Conservation (phyloP, 441 rosid genomes). For the Melastoma candidum region DNA sequence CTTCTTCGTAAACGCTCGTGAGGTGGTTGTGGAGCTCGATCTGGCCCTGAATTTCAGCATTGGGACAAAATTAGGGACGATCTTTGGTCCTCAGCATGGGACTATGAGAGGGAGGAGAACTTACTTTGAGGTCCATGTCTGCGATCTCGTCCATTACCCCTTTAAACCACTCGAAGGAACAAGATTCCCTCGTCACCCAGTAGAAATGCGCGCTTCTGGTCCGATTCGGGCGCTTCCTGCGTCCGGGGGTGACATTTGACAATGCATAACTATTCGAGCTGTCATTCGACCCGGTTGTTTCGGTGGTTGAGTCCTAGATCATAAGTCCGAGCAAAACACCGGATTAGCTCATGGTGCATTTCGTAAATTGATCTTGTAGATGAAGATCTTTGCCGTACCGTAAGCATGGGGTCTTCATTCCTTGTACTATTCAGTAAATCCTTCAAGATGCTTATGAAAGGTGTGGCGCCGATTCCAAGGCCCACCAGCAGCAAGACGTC, state of each 20-base stretch:
- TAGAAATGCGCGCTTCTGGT: constrained; percentile 74
- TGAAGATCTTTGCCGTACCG: not conserved
- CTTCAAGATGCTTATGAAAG: constrained; percentile 84
- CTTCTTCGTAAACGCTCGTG: constrained; percentile 96
- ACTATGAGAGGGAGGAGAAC: not conserved
- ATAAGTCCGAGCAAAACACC: not conserved
- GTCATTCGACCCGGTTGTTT: constrained; percentile 52
- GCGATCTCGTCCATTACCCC: constrained; percentile 95
- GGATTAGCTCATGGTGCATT: too few species aligned
- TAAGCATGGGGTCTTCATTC: constrained; percentile 62
- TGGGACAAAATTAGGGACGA: not conserved
- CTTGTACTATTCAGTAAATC: constrained; percentile 72
- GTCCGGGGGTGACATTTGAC: constrained; percentile 37
- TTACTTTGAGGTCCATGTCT: constrained; percentile 81
- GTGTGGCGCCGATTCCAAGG: constrained; percentile 95
- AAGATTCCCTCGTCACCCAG: constrained; percentile 94
- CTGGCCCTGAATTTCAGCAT: constrained; percentile 50
- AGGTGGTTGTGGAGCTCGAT: constrained; percentile 94
- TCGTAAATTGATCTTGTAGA: not conserved
- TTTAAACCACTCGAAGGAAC: constrained; percentile 94
- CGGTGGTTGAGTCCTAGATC: constrained; percentile 45
- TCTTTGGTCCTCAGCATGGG: not conserved
- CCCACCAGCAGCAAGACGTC: constrained; percentile 95
- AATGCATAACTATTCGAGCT: constrained; percentile 69
- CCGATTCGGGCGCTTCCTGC: constrained; percentile 45